Percentiles rank a stretch among this genome's conserved stretches.
Conservation (phyloP, 176 grass and related monocot species). For the Carex scoparia region DNA sequence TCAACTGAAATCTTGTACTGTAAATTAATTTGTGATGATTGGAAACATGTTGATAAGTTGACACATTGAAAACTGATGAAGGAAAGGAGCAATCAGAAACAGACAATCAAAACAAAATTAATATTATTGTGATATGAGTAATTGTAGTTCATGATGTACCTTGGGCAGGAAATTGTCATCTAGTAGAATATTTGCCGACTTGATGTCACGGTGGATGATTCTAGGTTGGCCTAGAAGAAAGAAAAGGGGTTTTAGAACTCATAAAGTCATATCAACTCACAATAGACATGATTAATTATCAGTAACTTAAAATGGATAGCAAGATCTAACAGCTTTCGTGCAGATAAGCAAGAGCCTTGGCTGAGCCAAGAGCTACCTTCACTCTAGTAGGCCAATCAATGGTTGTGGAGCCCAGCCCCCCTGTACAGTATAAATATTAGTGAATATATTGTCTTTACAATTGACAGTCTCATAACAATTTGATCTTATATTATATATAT, state of each 20-base stretch:
- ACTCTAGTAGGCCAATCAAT: conserved; percentile 71
- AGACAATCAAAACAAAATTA: neutral
- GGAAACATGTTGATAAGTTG: neutral
- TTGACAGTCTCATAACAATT: neutral
- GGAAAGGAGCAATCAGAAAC: neutral
- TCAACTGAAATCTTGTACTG: no score
- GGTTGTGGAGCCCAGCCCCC: conserved; percentile 26
- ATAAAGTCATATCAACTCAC: neutral
- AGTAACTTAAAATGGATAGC: neutral
- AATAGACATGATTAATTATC: neutral
- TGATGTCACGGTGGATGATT: conserved; percentile 81
- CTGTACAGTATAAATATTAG: conserved; percentile 11
- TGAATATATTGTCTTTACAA: neutral
- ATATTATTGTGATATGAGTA: neutral
- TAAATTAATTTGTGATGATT: neutral
- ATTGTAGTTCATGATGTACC: conserved; percentile 33
- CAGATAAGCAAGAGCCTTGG: conserved; percentile 71
- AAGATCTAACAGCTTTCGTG: conserved; percentile 69
- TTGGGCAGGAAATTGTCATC: conserved; percentile 72
- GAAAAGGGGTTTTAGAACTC: neutral
- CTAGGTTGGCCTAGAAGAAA: conserved; percentile 59
- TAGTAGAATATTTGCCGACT: conserved; percentile 75
- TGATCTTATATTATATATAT: no score
- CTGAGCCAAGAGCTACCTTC: conserved; percentile 62
- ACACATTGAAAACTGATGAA: neutral